Evolutionary conservation across 1,139 yeast species (phyloP).

Genomic region (Nematodospora anomalae): DNA sequence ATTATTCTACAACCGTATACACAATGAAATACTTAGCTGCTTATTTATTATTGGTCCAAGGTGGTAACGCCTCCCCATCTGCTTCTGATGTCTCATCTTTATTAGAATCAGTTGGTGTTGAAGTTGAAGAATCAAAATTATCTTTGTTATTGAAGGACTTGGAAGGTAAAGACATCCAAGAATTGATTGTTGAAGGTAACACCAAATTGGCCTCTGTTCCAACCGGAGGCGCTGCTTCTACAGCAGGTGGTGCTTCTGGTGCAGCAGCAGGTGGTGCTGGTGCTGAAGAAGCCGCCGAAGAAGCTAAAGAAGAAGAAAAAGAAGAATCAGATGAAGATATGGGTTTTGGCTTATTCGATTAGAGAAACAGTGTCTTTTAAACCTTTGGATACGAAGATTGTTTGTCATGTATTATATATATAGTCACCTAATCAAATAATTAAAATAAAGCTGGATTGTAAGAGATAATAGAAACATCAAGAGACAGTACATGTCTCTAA

Average conservation of each 20-base stretch:
- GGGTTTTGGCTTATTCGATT: slow-evolving; percentile 92
- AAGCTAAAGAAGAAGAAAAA: slow-evolving; percentile 32
- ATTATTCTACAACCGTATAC: slow-evolving; percentile 42
- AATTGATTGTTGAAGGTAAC: slow-evolving; percentile 78
- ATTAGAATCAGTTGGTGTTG: slow-evolving; percentile 75
- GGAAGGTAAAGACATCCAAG: slow-evolving; percentile 75
- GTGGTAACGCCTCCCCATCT: slow-evolving; percentile 79
- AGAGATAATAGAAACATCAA: no score
- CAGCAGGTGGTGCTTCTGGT: slow-evolving; percentile 49
- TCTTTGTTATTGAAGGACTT: slow-evolving; percentile 64
- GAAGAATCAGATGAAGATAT: slow-evolving; percentile 68
- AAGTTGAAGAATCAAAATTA: slow-evolving; percentile 74
- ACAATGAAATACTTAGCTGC: slow-evolving; percentile 86
- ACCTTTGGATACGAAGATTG: slow-evolving; percentile 5
- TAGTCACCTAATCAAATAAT: slow-evolving; percentile 7
- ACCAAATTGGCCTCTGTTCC: slow-evolving; percentile 82
- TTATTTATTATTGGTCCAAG: slow-evolving; percentile 82
- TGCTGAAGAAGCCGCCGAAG: slow-evolving; percentile 40
- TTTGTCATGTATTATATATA: slow-evolving; percentile 7
- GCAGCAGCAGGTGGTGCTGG: slow-evolving; percentile 42
- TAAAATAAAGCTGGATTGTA: no score
- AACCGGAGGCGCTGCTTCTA: slow-evolving; percentile 79
- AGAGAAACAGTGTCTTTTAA: slow-evolving; percentile 23
- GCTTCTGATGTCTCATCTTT: slow-evolving; percentile 71
- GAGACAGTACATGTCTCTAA: no score